Base-by-base conservation (phyloP, 768 basidiomycete species). In the Podaxis mareebaensis region DNA sequence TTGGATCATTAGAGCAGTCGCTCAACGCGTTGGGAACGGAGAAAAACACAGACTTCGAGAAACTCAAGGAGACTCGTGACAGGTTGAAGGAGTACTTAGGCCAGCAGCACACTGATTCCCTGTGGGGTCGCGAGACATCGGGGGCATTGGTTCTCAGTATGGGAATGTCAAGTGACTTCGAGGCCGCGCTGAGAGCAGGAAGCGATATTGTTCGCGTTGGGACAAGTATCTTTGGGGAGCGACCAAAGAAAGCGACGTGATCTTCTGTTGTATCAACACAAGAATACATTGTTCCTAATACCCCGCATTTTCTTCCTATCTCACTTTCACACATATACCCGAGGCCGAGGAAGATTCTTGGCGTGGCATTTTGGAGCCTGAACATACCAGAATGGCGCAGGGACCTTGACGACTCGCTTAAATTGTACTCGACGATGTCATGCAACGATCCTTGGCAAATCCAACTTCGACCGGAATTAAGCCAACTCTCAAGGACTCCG, bases 141-240 rank as follows among this genome's bases (percentile, higher is more conserved):
- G 85, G 85, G 13, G 74, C 72, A 64, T 72, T 94, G 58, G 28
- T 89, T 68, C 70, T 94, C 72, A 94, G 92, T 63, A 98, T 97
- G 95, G 96, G 96, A 6, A 98, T 98, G 96, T 96, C 94, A 56
- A 90, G 88, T 65, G 96, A 99, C 70, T 99, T 95, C 70, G 92
- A 90, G 72, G 85, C 88, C 30, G 97, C 96, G 3, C 75, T 98
- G 54, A 83, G 79, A 72, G 86, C 87, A 12, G 96, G 95, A 1
- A 91, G 93, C 68, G 88, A 93, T 69, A 85, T 94, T 52, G 95
- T 98, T 0, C 76, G 97, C 53, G 95, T 98, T 4, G 96, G 96
- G 2, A 94, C 93, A 3, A 87, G 89, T 17, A 95, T 98, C 48
- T 96, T 96, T 71, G 95, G 95, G 0, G 76, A 82, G 60, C 78